phyloP scores from a whole-genome alignment of 805 yeast genomes.

The Kuraishia cidri region DNA sequence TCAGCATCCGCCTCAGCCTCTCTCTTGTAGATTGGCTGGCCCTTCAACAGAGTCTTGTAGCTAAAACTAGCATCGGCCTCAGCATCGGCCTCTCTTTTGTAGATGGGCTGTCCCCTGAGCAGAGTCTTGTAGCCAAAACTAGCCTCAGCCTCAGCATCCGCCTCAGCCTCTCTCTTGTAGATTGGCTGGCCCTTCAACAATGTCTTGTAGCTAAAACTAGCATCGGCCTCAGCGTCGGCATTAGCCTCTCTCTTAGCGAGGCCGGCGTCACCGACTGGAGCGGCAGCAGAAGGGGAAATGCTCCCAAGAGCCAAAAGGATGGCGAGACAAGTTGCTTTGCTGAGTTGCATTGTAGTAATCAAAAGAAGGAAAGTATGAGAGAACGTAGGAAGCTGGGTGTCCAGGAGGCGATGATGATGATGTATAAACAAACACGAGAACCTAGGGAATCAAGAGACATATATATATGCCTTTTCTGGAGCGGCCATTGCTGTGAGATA shows the following conservation, averaged over 20 bases:
- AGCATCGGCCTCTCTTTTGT: constrained; percentile 4
- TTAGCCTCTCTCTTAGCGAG: no score
- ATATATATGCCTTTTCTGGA: no score
- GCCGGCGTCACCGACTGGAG: no score
- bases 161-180: constrained; percentile 4
- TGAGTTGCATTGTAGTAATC: no score
- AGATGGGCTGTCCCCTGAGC: constrained; percentile 11
- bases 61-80: constrained; percentile 7
- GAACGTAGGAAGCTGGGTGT: no score
- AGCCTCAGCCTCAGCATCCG: constrained; percentile 5
- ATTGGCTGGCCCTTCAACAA: constrained; percentile 11
- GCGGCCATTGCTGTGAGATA: no score
- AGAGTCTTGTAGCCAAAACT: constrained; percentile 6
- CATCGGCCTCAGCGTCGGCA: constrained; percentile 16
- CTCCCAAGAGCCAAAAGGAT: no score
- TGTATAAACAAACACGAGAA: no score
- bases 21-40: constrained; percentile 7
- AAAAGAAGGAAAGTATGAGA: no score
- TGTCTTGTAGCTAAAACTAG: constrained; percentile 9
- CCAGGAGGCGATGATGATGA: no score
- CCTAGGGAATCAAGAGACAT: no score
- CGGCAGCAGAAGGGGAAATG: constrained; percentile 9
- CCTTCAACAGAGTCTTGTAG: not conserved
- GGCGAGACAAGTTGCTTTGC: no score
- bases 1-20: constrained; percentile 18